phyloP scores from a whole-genome alignment of 306 rosid species.

The Rosa lucieae region DNA sequence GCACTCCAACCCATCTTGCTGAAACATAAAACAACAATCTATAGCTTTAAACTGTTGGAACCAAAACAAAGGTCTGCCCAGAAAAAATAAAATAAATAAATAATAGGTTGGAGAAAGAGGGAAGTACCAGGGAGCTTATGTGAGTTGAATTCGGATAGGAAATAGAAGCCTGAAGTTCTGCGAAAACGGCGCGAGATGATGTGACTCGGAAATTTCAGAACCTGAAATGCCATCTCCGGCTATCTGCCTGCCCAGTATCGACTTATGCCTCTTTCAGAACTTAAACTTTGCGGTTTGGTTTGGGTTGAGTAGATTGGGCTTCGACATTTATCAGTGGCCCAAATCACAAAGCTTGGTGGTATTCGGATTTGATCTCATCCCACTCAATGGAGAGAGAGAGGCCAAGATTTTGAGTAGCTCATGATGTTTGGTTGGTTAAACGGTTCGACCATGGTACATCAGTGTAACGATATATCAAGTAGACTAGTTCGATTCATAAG shows the following conservation, averaged over 20 bases:
- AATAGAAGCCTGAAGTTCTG: constrained; percentile 26
- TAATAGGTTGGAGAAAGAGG: neutral
- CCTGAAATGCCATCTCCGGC: constrained; percentile 43
- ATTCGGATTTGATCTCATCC: too few relatives aligned
- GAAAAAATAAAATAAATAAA: neutral
- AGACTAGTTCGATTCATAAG: too few relatives aligned
- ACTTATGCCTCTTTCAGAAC: neutral
- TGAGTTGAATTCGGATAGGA: constrained; percentile 24
- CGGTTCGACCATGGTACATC: too few relatives aligned
- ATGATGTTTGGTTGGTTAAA: too few relatives aligned
- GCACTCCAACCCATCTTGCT: constrained; percentile 47
- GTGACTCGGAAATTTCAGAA: constrained; percentile 41
- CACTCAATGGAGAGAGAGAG: too few relatives aligned
- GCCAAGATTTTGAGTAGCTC: too few relatives aligned
- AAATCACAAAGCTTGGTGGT: neutral
- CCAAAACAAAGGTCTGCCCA: constrained; percentile 6
- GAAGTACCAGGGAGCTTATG: constrained; percentile 30
- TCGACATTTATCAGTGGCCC: neutral
- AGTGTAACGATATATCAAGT: too few relatives aligned
- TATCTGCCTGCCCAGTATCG: neutral
- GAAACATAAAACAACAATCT: neutral
- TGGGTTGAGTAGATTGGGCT: neutral
- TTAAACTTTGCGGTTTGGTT: neutral
- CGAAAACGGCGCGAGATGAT: constrained; percentile 35
- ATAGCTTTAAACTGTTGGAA: neutral